These are phyloP conservation scores for Dendrocalamus latiflorus DNA, from an alignment of 202 grass and related monocot genomes.

Conservation along the genomic window DNA sequence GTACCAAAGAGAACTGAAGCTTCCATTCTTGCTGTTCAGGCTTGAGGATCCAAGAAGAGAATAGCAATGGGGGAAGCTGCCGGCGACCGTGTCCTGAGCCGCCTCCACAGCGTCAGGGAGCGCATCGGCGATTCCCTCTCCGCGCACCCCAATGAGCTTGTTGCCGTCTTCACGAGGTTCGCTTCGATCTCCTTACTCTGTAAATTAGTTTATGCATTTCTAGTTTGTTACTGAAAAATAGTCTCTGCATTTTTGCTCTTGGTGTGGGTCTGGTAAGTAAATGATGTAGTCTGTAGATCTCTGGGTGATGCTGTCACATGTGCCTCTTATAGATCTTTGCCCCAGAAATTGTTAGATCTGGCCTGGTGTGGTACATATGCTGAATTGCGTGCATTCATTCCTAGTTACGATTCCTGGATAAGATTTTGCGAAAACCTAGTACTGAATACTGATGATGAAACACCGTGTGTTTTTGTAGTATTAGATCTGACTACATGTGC, in stretches of 20 bases:
- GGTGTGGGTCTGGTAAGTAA: neutral
- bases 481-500: neutral
- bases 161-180: constrained; percentile 86
- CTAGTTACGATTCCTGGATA: neutral
- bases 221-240: neutral
- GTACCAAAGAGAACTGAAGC: neutral
- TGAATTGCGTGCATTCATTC: neutral
- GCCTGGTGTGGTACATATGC: neutral
- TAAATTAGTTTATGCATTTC: neutral
- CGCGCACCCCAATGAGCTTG: constrained; percentile 85
- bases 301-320: neutral
- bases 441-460: constrained; percentile 18
- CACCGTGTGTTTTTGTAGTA: neutral
- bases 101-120: constrained; percentile 86
- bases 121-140: constrained; percentile 79
- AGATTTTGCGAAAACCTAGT: constrained; percentile 2
- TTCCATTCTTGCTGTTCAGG: neutral
- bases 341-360: constrained; percentile 23
- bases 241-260: neutral
- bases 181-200: neutral
- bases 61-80: constrained; percentile 56
- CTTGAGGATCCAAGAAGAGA: constrained; percentile 35
- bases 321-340: neutral
- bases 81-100: constrained; percentile 66
- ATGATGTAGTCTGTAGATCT: neutral